Evolutionary conservation across 1,139 yeast genomes (phyloP), one percentile per base, ranked within the genome.

Genomic region (Zygosaccharomyces pseudobailii): DNA sequence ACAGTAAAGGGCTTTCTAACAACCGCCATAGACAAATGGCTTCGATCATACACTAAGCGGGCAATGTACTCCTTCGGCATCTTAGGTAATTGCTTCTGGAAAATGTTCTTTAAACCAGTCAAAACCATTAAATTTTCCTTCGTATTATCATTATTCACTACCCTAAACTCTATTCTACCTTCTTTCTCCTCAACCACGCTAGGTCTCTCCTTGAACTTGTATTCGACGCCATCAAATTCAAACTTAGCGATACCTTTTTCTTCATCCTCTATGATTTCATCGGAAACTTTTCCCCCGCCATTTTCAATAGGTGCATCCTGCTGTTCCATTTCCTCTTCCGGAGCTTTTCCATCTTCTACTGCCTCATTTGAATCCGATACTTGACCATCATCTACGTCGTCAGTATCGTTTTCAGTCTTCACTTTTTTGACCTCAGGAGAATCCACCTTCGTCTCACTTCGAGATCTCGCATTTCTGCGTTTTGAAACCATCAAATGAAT

Each of bases 1-100:
- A 92, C 98, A 0, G 95, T 87, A 56, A 92, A 69, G 9, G 97
- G 97, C 57, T 87, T 87, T 52, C 96, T 75, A 19, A 92, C 92
- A 46, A 94, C 96, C 0, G 98, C 98, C 79, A 92, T 88, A 0
- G 97, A 89, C 39, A 94, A 72, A 70, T 92, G 99, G 34, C 94
- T 84, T 56, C 97, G 72, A 66, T 94, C 99, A 63, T 89, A 92
- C 3, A 92, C 98, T 56, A 92, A 75, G 55, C 98, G 73, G 3
- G 97, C 89, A 62, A 92, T 92, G 68, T 94, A 92, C 63, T 94
- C 97, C 52, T 94, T 79, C 28, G 99, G 99, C 99, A 92, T 92
- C 67, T 92, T 92, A 3, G 99, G 99, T 55, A 92, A 75, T 68
- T 92, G 99, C 61, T 90, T 90, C 67, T 92, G 98, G 67, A 94